Evolutionary conservation across 768 basidiomycete genomes (phyloP), one percentile per base, ranked within the genome.

Genomic region (Cyclocybe cylindracea): DNA sequence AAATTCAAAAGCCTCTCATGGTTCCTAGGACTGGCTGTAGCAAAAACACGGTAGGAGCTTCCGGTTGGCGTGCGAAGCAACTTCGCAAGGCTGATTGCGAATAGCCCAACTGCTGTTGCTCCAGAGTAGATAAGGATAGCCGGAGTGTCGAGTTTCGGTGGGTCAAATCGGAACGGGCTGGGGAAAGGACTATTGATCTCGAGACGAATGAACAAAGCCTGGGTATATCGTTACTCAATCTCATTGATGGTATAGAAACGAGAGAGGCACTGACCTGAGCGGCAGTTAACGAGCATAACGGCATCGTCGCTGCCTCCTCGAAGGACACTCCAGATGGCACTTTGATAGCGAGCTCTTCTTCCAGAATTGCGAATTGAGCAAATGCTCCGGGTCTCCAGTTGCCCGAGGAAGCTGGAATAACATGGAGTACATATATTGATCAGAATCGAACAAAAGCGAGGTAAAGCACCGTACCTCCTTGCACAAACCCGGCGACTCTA

Each of bases 121-220:
- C 59, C 69, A 1, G 70, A 71, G 44, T 71, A 73, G 29, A 70
- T 54, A 3, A 71, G 60, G 31, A 70, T 60, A 2, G 60, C 59
- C 14, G 67, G 67, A 6, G 59, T 39, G 10, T 62, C 58, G n/a
- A 10, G 38, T 8, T 49, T 11, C 7, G 59, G 51, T 10, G 46
- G 34, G 9, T 60, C 48, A 40, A 56, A 50, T n/a, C 46, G 10
- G 41, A 60, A 64, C 9, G 63, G 60, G 42, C 57, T 66, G 13
- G 54, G 49, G 41, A 69, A 72, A 3, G 70, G 70, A 1, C 67
- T 56, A 32, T 61, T 42, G 19, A 70, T 40, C 8, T 61, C 62
- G 4, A 70, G 57, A 37, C 67, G 66, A 44, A 70, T 67, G 60
- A 67, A 72, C 4, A 70, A 49, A 2, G 67, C 69, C 68, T 71